A percentile compares a stretch with the other conserved stretches of the same genome.
Evolutionary conservation across 495 filamentous ascomycete genomes (phyloP).

Genomic region (Podospora tetraspora): DNA sequence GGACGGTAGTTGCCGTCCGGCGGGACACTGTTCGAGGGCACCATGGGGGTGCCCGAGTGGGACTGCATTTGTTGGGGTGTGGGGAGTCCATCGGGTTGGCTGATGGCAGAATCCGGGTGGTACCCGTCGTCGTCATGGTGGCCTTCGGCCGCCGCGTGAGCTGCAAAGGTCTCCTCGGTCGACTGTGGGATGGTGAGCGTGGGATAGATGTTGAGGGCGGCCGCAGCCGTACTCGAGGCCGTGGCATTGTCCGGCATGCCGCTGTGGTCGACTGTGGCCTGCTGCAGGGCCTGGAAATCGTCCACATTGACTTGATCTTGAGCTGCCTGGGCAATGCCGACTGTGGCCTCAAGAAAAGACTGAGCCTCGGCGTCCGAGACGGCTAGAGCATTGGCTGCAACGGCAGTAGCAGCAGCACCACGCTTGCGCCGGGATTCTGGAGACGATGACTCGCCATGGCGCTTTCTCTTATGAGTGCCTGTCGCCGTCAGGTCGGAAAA

Average conservation of each 20-base stretch:
- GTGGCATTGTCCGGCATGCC: conserved; percentile 43
- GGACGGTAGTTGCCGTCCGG: conserved; percentile 22
- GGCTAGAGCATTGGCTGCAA: conserved; percentile 35
- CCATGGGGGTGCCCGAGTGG: conserved; percentile 32
- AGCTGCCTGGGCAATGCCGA: conserved; percentile 45
- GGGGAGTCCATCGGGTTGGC: conserved; percentile 44
- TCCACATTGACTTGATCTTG: conserved; percentile 37
- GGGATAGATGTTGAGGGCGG: conserved; percentile 61
- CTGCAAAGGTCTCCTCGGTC: conserved; percentile 63
- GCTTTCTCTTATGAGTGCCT: conserved; percentile 45
- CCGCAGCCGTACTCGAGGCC: conserved; percentile 63
- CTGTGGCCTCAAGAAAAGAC: conserved; percentile 41
- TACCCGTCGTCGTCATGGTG: conserved; percentile 34
- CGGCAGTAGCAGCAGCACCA: conserved; percentile 31
- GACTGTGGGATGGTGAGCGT: conserved; percentile 65
- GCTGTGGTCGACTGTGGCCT: conserved; percentile 42
- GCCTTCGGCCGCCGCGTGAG: conserved; percentile 14
- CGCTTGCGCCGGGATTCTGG: conserved; percentile 46
- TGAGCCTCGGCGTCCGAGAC: conserved; percentile 32
- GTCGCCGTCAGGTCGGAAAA: conserved; percentile 25
- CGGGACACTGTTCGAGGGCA: conserved; percentile 30
- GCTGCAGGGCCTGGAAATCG: conserved; percentile 48
- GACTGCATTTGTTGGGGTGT: conserved; percentile 5
- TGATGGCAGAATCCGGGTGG: conserved; percentile 29
- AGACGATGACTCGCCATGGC: conserved; percentile 35